These are phyloP conservation scores for Punica granatum DNA, from an alignment of 345 rosid species.

Conservation along the genomic window DNA sequence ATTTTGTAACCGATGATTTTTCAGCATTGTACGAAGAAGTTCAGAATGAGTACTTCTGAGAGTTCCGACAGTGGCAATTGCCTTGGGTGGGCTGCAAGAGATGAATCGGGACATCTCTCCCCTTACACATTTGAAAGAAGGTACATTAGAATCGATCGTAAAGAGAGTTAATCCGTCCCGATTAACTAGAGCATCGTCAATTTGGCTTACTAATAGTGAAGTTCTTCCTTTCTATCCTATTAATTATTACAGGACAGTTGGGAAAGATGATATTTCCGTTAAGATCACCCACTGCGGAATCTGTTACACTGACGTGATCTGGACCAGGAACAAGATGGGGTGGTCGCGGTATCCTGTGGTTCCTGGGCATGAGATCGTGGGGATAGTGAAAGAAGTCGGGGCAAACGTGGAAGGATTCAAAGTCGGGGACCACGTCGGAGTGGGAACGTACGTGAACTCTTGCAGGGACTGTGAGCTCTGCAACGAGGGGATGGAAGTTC, in stretches of 20 bases:
- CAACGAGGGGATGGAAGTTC: conserved; percentile 38
- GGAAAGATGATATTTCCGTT: conserved; percentile 57
- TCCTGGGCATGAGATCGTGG: conserved; percentile 88
- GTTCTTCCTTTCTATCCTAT: not conserved
- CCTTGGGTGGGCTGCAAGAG: conserved; percentile 65
- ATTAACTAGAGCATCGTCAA: too few species aligned
- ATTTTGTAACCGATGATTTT: too few species aligned
- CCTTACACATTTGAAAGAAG: conserved; percentile 61
- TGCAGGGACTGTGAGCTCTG: conserved; percentile 75
- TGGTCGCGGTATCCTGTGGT: conserved; percentile 66
- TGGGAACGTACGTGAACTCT: conserved; percentile 76
- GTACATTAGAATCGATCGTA: too few species aligned
- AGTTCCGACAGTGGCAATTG: too few species aligned
- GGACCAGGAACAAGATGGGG: conserved; percentile 50
- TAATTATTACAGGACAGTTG: conserved; percentile 31
- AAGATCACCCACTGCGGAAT: conserved; percentile 78
- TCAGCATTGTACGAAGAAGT: too few species aligned
- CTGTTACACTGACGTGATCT: conserved; percentile 72
- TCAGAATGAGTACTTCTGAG: too few species aligned
- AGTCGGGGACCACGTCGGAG: conserved; percentile 82
- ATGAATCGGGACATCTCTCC: conserved; percentile 55
- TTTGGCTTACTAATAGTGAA: not conserved
- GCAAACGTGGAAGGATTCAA: conserved; percentile 49
- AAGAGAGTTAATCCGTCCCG: too few species aligned
- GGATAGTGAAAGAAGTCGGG: conserved; percentile 74